Conservation (phyloP, 768 basidiomycete genomes). For the Infundibulicybe gibba region DNA sequence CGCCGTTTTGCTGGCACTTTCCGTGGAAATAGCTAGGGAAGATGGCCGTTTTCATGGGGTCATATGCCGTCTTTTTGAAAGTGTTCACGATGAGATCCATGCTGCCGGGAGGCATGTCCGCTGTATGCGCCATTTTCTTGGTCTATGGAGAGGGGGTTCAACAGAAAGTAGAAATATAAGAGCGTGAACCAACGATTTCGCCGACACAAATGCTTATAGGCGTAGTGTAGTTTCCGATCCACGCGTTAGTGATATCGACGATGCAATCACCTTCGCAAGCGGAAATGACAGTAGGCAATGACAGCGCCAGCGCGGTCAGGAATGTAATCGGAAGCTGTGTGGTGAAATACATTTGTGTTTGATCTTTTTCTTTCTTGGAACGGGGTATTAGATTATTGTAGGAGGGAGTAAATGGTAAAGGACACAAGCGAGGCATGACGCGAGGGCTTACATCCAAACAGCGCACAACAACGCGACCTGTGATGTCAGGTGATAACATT, state of each 20-base stretch:
- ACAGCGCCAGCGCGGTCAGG: constrained; percentile 13
- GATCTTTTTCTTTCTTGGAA: neutral
- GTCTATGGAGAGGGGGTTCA: constrained; percentile 7
- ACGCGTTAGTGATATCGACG: constrained; percentile 51
- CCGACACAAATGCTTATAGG: constrained; percentile 35
- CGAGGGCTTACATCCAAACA: too few relatives aligned
- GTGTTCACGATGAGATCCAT: constrained; percentile 47
- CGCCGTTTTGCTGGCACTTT: constrained; percentile 58
- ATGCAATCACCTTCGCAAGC: constrained; percentile 77
- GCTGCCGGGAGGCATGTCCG: constrained; percentile 9
- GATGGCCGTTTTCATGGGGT: constrained; percentile 48
- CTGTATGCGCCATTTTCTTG: constrained; percentile 7
- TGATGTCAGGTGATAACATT: neutral
- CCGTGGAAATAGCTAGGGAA: constrained; percentile 76
- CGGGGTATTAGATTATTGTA: constrained; percentile 1
- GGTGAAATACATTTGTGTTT: neutral
- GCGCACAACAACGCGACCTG: neutral
- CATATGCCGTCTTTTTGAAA: constrained; percentile 42
- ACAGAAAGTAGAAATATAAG: constrained; percentile 7
- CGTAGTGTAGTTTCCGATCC: constrained; percentile 43
- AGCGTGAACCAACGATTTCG: constrained; percentile 34
- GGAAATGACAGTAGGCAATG: constrained; percentile 32
- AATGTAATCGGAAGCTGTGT: constrained; percentile 12
- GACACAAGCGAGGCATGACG: neutral
- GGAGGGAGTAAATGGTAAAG: neutral